Conservation (phyloP, 441 rosid species). For the Populus hybrid region DNA sequence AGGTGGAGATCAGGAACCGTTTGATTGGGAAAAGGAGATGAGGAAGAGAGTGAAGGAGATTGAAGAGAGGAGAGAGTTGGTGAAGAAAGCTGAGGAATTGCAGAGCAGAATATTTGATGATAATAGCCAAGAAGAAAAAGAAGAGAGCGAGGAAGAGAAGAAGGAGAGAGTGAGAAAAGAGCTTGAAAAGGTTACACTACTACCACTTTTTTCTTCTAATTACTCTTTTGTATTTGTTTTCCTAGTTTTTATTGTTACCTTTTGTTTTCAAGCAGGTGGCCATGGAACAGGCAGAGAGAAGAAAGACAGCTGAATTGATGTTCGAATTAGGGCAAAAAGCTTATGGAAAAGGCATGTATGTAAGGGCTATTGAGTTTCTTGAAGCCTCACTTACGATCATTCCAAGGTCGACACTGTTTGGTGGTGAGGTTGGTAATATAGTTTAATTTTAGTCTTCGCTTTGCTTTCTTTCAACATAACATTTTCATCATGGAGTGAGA, state of each 20-base stretch:
- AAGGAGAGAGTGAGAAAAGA: slow-evolving; percentile 78
- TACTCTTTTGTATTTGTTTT: neutral
- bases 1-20: slow-evolving; percentile 30
- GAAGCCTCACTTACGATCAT: slow-evolving; percentile 94
- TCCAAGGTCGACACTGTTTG: slow-evolving; percentile 73
- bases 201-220: neutral
- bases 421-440: slow-evolving; percentile 85
- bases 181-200: slow-evolving; percentile 62
- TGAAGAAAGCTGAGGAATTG: slow-evolving; percentile 84
- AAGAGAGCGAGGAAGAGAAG: slow-evolving; percentile 83
- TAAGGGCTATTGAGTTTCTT: slow-evolving; percentile 81
- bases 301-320: slow-evolving; percentile 87
- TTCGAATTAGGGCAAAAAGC: slow-evolving; percentile 93
- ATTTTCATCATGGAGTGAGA: neutral
- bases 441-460: neutral
- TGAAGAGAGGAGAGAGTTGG: slow-evolving; percentile 76
- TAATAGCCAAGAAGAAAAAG: slow-evolving; percentile 34
- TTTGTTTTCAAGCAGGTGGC: slow-evolving; percentile 51
- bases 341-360: slow-evolving; percentile 84
- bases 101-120: slow-evolving; percentile 44
- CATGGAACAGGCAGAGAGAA: slow-evolving; percentile 83
- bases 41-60: slow-evolving; percentile 59
- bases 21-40: slow-evolving; percentile 71
- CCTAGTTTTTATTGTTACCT: neutral
- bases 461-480: neutral